Base-by-base conservation (phyloP, 768 basidiomycete genomes). In the Trametes maxima region DNA sequence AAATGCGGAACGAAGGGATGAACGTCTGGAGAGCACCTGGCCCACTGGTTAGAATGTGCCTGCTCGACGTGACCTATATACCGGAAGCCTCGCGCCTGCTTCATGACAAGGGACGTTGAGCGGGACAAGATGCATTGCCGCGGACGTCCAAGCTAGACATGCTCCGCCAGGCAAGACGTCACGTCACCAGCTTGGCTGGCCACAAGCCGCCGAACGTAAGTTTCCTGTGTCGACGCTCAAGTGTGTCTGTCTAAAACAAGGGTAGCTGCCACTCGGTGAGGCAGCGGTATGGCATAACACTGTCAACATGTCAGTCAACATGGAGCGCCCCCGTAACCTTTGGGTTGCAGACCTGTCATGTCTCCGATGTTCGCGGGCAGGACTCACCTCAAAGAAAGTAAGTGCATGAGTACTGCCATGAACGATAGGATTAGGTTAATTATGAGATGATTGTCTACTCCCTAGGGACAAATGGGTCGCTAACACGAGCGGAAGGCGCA, bases 401-500 rank as follows among this genome's bases (percentile, higher is more conserved):
- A 33, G 28, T n/a, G 28, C 28, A 33, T 33, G 28, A 33, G 28
- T 3, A 33, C 28, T 8, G 8, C 28, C 28, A 33, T 33, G 8
- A 8, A 33, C 8, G 8, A 33, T 33, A 33, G 28, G 8, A 33
- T 33, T 33, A 33, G 28, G 8, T 33, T 3, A 8, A 33, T 33
- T 33, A 33, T 33, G 8, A 8, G 28, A 33, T 33, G 28, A 24
- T 19, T n/a, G 49, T 67, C 73, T 80, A 82, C 64, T 90, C 90
- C 70, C 81, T 81, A 65, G 92, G 88, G 57, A 86, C 79, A 72
- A 93, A 92, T n/a, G 91, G 92, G 64, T 74, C 73, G 68, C 86
- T 90, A 55, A 82, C 81, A 60, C 89, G 86, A 63, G 85, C 85
- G 80, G 62, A 64, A 54, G 90, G 89, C 1, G 91, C 85, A 51